phyloP scores from a whole-genome alignment of 2,329 filamentous ascomycete species.

The Sclerotinia trifoliorum region DNA sequence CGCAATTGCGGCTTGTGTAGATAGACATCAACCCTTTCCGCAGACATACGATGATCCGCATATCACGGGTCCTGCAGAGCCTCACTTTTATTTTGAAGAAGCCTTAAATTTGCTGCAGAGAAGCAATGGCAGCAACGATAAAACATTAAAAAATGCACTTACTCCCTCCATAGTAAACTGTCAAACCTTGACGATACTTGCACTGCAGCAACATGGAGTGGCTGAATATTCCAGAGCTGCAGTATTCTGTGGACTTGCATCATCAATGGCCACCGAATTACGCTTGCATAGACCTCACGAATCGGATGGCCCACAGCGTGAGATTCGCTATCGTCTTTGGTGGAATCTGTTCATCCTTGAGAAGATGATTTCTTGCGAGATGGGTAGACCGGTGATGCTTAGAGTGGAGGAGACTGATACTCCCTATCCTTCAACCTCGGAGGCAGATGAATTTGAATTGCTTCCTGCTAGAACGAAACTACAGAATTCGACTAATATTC shows the following conservation, averaged over 20 bases:
- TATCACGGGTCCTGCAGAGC: constrained; percentile 18
- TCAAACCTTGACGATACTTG: constrained; percentile 36
- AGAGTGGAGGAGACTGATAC: constrained; percentile 36
- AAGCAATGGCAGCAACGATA: constrained; percentile 18
- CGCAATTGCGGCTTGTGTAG: constrained; percentile 36
- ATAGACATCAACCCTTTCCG: constrained; percentile 27
- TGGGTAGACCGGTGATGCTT: constrained; percentile 36
- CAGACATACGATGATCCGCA: constrained; percentile 25
- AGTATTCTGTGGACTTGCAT: constrained; percentile 34
- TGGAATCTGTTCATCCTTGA: constrained; percentile 40
- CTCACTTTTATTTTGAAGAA: constrained; percentile 23
- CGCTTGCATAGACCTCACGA: constrained; percentile 34
- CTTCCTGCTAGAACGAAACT: constrained; percentile 29
- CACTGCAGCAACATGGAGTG: constrained; percentile 37
- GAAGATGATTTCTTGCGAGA: constrained; percentile 38
- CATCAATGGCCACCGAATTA: constrained; percentile 38
- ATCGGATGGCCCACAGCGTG: constrained; percentile 31
- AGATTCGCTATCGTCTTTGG: constrained; percentile 37
- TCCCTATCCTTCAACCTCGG: constrained; percentile 35
- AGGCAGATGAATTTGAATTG: constrained; percentile 39
- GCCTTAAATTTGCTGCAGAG: constrained; percentile 32
- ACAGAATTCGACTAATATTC: constrained; percentile 16
- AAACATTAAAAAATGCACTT: constrained; percentile 29
- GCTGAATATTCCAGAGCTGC: constrained; percentile 38
- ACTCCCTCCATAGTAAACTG: constrained; percentile 35